Conservation (phyloP, 148 eudicot species). For the Gaultheria prostrata region DNA sequence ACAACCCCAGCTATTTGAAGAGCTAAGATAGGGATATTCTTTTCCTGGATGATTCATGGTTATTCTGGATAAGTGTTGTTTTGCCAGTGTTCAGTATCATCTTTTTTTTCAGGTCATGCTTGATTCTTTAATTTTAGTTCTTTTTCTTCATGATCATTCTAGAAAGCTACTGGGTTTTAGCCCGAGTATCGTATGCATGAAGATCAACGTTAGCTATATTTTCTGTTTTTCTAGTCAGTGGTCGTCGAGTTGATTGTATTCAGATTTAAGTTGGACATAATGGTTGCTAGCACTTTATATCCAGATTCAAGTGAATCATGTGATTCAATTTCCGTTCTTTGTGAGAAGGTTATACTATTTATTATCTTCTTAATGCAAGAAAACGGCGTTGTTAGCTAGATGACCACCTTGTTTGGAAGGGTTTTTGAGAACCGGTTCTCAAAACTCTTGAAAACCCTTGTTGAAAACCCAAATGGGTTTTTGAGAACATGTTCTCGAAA, state of each 20-base stretch:
- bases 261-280: neutral
- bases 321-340: neutral
- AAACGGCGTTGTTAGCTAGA: no score
- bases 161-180: neutral
- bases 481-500: no score
- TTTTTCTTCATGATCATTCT: no score
- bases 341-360: neutral
- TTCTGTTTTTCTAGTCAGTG: neutral
- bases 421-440: no score
- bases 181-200: neutral
- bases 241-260: neutral
- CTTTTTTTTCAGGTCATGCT: neutral
- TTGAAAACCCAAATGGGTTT: no score
- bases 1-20: constrained; percentile 29
- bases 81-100: neutral
- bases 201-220: neutral
- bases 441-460: no score
- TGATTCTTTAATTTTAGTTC: neutral
- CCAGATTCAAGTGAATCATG: neutral
- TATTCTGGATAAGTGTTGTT: neutral
- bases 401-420: no score
- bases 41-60: neutral
- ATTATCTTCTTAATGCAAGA: neutral
- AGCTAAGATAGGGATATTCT: constrained; percentile 2
- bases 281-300: neutral